Conservation (phyloP, 1,284 basidiomycete species). For the Apiotrichum veenhuisii region DNA sequence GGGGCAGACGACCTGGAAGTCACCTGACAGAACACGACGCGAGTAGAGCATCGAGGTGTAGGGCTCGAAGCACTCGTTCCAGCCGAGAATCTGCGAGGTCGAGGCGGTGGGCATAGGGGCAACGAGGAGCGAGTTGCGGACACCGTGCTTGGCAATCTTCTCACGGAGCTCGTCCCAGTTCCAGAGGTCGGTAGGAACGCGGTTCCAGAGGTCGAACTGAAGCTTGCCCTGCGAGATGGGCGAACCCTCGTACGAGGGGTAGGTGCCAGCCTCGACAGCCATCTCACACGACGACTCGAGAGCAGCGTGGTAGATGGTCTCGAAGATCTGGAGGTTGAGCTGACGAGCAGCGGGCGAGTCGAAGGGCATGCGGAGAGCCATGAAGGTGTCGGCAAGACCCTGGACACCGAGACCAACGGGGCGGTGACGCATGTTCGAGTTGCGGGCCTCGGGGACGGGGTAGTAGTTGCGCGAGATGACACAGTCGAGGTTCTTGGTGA, state of each 20-base stretch:
- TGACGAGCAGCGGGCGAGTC: conserved; percentile 82
- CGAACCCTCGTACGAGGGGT: conserved; percentile 87
- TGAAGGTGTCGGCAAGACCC: conserved; percentile 97
- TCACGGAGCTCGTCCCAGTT: conserved; percentile 88
- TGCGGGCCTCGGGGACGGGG: conserved; percentile 83
- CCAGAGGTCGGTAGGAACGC: conserved; percentile 90
- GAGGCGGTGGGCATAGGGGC: conserved; percentile 99
- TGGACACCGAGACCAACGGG: conserved; percentile 98
- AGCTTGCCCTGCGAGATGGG: conserved; percentile 84
- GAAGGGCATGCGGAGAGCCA: conserved; percentile 94
- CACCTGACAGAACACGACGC: conserved; percentile 96
- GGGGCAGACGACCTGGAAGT: conserved; percentile 99
- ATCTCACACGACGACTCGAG: conserved; percentile 90
- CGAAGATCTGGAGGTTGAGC: conserved; percentile 95
- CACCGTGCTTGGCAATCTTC: conserved; percentile 78
- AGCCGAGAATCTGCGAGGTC: conserved; percentile 96
- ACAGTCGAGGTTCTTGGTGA: conserved; percentile 83
- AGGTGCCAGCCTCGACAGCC: conserved; percentile 75
- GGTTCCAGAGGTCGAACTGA: conserved; percentile 94
- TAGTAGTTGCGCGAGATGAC: conserved; percentile 58
- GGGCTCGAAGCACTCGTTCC: conserved; percentile 78
- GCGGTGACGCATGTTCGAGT: conserved; percentile 95
- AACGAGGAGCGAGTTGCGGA: conserved; percentile 90
- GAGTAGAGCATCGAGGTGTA: conserved; percentile 90
- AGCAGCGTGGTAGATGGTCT: conserved; percentile 97